Base-by-base conservation (phyloP, 2,329 filamentous ascomycete genomes). In the Orbilia brochopaga region DNA sequence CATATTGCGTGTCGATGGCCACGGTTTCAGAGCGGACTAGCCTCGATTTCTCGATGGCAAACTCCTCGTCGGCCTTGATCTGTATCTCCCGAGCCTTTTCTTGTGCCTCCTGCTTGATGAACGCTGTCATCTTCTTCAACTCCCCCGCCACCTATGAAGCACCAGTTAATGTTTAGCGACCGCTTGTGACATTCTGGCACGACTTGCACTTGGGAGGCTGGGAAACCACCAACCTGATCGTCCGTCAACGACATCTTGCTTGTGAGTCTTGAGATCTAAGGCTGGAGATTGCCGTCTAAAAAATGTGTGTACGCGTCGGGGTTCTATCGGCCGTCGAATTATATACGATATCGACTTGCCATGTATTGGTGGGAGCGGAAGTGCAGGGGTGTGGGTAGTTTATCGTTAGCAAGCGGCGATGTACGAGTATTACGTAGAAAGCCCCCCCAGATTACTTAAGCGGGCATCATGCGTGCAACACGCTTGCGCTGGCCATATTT, bases 91-190 rank as follows among this genome's bases (percentile, higher is more conserved):
- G 90, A 78, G 92, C 92, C 83, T 99, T 99, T 81, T 99, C 94
- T 79, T 90, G 86, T 69, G 94, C 94, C 84, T 99, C 94, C 83
- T 97, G 94, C 81, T 92, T 91, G 87, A 99, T 99, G 87, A 99
- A 99, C 80, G 92, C 93, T 72, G 94, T 97, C 94, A 99, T 99
- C 87, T 99, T 99, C 85, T 91, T 92, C 82, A 99, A 90, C 87
- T 99, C 94, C 83, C 91, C 88, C 83, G 90, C 88, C 85, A 99
- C 94, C 92, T 97, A 80, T 27, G 24, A 17, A 40, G 40, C 42
- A 51, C 37, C 62, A 75, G 15, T 42, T 70, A 51, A 76, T 73
- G 78, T 74, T 81, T 77, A 77, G 78, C 58, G 3, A 27, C 21
- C 1, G 6, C 57, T n/a, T n/a, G 3, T 17, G 48, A 51, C 10